Evolutionary conservation across 177 flowering plant genomes (phyloP).

Genomic region (Vitis hybrid): DNA sequence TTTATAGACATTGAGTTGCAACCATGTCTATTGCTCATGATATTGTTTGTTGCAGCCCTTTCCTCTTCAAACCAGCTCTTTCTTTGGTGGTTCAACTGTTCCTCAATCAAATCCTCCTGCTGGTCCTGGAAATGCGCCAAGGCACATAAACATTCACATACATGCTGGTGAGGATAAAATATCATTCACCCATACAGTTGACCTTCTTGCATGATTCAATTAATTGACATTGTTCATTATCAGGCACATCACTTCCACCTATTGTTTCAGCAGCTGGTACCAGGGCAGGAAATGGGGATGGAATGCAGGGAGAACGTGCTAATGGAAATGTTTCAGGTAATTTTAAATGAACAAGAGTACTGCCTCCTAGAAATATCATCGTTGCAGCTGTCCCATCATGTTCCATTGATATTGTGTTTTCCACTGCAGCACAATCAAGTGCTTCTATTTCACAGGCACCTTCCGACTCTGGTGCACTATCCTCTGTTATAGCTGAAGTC

Average conservation of each 20-base stretch:
- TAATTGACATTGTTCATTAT: slow-evolving; percentile 13
- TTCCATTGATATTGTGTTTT: slow-evolving; percentile 30
- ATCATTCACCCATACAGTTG: not conserved
- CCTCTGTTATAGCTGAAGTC: slow-evolving; percentile 41
- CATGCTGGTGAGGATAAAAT: slow-evolving; percentile 67
- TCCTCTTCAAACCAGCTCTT: slow-evolving; percentile 80
- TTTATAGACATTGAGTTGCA: too few relatives aligned
- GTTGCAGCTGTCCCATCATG: slow-evolving; percentile 50
- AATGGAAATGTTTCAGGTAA: slow-evolving; percentile 43
- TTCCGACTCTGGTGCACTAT: slow-evolving; percentile 31
- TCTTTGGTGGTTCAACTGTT: slow-evolving; percentile 49
- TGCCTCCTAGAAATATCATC: slow-evolving; percentile 49
- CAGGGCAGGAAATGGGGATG: slow-evolving; percentile 59
- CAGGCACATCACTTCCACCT: slow-evolving; percentile 55
- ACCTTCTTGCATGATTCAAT: not conserved
- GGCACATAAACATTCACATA: slow-evolving; percentile 88
- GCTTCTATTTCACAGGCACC: slow-evolving; percentile 33
- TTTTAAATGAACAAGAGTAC: slow-evolving; percentile 36
- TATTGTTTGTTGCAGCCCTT: slow-evolving; percentile 63
- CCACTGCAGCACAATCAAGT: slow-evolving; percentile 35
- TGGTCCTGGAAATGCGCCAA: slow-evolving; percentile 62
- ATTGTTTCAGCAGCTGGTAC: slow-evolving; percentile 50
- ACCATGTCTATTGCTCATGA: not conserved
- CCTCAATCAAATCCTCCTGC: slow-evolving; percentile 49
- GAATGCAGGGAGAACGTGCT: slow-evolving; percentile 36